Conservation (phyloP, 352 stramenopile species). For the Phytophthora litchii region DNA sequence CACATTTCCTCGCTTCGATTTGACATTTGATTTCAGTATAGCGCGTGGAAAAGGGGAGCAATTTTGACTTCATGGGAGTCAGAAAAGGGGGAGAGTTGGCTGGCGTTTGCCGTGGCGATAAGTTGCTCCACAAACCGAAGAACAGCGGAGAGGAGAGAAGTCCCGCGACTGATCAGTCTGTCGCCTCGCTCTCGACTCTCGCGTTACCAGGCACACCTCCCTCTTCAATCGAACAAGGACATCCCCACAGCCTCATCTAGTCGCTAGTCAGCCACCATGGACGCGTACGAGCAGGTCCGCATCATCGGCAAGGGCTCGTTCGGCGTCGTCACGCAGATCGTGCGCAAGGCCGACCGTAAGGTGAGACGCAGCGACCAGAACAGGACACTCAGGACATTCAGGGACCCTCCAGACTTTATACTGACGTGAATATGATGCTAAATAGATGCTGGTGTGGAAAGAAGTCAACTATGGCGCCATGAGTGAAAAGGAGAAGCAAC, state of each 20-base stretch:
- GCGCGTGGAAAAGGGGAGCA: slow-evolving; percentile 14
- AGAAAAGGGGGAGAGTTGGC: slow-evolving; percentile 19
- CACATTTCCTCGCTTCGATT: not conserved
- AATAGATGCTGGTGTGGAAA: slow-evolving; percentile 92
- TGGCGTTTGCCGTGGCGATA: slow-evolving; percentile 20
- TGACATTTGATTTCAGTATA: slow-evolving; percentile 19
- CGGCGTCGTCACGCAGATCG: slow-evolving; percentile 91
- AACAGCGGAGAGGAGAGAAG: slow-evolving; percentile 42
- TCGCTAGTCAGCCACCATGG: slow-evolving; percentile 47
- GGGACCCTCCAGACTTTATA: not conserved
- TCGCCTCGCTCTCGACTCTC: slow-evolving; percentile 17
- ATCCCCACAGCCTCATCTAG: not conserved
- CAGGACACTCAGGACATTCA: not conserved
- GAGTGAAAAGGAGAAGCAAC: slow-evolving; percentile 94
- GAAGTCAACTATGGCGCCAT: slow-evolving; percentile 93
- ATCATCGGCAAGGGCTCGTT: slow-evolving; percentile 93
- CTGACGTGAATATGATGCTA: slow-evolving; percentile 5
- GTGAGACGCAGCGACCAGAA: slow-evolving; percentile 32
- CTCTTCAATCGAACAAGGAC: slow-evolving; percentile 1
- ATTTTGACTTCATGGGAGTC: slow-evolving; percentile 11
- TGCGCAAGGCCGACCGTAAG: slow-evolving; percentile 89
- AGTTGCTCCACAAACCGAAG: slow-evolving; percentile 42
- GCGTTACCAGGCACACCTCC: slow-evolving; percentile 17
- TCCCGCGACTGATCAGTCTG: slow-evolving; percentile 10
- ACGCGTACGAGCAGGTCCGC: slow-evolving; percentile 89